phyloP scores from a whole-genome alignment of 2,329 filamentous ascomycete species.

The Paracoccidioides brasiliensis region DNA sequence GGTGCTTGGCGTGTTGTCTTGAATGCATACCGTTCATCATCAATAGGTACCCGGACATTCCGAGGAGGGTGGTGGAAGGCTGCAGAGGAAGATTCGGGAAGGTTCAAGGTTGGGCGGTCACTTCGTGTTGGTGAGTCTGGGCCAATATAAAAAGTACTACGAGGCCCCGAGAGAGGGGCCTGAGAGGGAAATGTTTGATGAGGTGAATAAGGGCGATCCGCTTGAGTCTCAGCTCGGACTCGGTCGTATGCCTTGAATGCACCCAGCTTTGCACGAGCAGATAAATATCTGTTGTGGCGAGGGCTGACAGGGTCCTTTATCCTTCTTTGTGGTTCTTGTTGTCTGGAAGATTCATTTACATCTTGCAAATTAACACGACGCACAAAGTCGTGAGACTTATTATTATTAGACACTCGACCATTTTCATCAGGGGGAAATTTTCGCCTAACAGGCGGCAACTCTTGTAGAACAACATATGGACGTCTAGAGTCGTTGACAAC shows the following conservation, averaged over 20 bases:
- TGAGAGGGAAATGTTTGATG: not conserved
- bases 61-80: conserved; percentile 11
- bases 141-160: not conserved
- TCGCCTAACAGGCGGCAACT: conserved; percentile 12
- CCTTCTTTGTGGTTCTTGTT: not conserved
- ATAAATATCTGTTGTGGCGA: not conserved
- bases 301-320: not conserved
- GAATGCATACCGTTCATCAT: conserved; percentile 16
- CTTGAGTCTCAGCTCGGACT: not conserved
- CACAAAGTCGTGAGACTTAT: conserved; percentile 28
- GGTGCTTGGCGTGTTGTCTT: not conserved
- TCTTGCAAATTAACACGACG: conserved; percentile 21
- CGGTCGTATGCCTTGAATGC: conserved; percentile 1
- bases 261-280: not conserved
- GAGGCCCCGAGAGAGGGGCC: not conserved
- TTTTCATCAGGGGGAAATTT: conserved; percentile 5
- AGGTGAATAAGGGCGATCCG: not conserved
- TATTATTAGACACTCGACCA: conserved; percentile 11
- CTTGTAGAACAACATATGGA: conserved; percentile 11
- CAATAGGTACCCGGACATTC: conserved; percentile 5
- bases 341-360: conserved; percentile 2
- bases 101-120: not conserved
- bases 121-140: not conserved
- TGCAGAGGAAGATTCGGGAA: conserved; percentile 4
- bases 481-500: not conserved